phyloP scores from a whole-genome alignment of 768 basidiomycete genomes.

The Boletellus sp. region DNA sequence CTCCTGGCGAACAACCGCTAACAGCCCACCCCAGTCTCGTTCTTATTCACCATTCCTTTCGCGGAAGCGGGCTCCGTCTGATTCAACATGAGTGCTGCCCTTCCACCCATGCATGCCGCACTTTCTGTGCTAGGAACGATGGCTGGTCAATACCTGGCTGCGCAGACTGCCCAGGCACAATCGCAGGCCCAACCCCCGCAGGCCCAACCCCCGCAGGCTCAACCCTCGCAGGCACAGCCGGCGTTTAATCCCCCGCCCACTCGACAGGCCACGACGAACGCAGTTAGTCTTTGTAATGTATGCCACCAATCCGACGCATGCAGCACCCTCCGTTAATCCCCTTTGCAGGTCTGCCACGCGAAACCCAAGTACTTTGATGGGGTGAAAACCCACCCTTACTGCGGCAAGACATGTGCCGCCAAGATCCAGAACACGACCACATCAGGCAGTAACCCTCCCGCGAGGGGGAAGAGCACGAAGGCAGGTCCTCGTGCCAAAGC shows the following conservation, averaged over 20 bases:
- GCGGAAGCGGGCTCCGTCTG: conserved; percentile 6
- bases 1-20: conserved; percentile 30
- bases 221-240: conserved; percentile 25
- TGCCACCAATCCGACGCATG: conserved; percentile 16
- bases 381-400: conserved; percentile 52
- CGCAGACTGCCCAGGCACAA: conserved; percentile 29
- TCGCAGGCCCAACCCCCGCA: conserved; percentile 24
- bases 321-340: conserved; percentile 1
- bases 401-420: conserved; percentile 56
- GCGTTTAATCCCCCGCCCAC: conserved; percentile 4
- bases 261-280: conserved; percentile 21
- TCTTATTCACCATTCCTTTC: conserved; percentile 6
- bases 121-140: conserved; percentile 35
- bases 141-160: conserved; percentile 35
- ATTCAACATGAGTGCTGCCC: conserved; percentile 26
- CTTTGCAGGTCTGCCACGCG: conserved; percentile 47
- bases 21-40: conserved; percentile 4
- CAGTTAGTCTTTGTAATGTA: conserved; percentile 50
- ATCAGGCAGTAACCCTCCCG: conserved; percentile 25
- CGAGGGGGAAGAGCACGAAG: conserved; percentile 25
- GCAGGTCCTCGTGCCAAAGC: conserved; percentile 24
- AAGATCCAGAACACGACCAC: conserved; percentile 35
- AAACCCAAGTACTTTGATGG: conserved; percentile 58
- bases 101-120: conserved; percentile 35
- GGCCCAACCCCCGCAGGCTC: conserved; percentile 21